A percentile compares a stretch with the other conserved stretches of the same genome.
Evolutionary conservation across 345 rosid genomes (phyloP).

Genomic region (Eucalyptus cloeziana): DNA sequence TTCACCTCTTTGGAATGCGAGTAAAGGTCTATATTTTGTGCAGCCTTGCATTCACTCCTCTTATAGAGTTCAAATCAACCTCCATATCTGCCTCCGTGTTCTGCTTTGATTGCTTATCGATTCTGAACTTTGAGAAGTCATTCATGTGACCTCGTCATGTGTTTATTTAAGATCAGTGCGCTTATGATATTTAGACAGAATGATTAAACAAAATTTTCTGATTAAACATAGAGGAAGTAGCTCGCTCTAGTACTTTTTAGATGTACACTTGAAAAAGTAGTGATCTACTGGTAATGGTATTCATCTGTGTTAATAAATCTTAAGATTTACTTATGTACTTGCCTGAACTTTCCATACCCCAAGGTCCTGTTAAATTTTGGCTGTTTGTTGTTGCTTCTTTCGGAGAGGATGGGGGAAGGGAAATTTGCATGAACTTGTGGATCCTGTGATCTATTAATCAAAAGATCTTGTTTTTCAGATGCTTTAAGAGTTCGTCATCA

Average conservation of each 20-base stretch:
- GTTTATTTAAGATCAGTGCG: not conserved
- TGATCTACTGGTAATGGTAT: not conserved
- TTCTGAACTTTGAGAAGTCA: not conserved
- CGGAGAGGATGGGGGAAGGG: not conserved
- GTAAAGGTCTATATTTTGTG: not conserved
- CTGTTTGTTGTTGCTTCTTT: not conserved
- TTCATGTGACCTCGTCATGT: not conserved
- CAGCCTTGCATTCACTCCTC: not conserved
- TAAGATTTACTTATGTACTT: not conserved
- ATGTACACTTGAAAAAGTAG: not conserved
- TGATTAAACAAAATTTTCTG: not conserved
- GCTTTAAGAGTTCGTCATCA: conserved; percentile 11
- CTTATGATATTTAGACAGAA: not conserved
- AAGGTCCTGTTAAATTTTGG: not conserved
- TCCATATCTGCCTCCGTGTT: not conserved
- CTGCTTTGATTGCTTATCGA: not conserved
- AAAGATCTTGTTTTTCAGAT: conserved; percentile 27
- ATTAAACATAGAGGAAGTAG: not conserved
- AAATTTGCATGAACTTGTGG: not conserved
- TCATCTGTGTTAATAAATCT: not conserved
- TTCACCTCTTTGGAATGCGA: not conserved
- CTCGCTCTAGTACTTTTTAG: not conserved
- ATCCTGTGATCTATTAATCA: not conserved
- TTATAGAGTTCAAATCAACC: not conserved
- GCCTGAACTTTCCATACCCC: not conserved